phyloP scores from a whole-genome alignment of 148 eudicot genomes.

The Heliamphora exappendiculata region DNA sequence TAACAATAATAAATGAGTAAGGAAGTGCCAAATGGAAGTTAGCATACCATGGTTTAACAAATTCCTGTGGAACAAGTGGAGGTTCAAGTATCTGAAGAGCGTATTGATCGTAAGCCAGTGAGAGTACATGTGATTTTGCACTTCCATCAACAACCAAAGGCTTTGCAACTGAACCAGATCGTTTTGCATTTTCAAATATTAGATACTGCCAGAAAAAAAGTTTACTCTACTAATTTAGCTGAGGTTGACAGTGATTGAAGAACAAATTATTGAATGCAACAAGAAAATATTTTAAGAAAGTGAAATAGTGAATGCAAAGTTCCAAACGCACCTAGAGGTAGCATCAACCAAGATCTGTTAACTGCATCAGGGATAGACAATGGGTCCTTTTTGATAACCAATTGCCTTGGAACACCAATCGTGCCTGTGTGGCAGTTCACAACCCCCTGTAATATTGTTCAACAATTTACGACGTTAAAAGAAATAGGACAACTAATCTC shows the following conservation, averaged over 20 bases:
- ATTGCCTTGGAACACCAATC: constrained; percentile 75
- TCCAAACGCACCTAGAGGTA: constrained; percentile 87
- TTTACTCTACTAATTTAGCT: not conserved
- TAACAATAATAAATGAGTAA: not conserved
- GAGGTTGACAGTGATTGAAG: not conserved
- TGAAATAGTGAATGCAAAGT: not conserved
- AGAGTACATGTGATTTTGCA: constrained; percentile 80
- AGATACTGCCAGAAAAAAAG: not conserved
- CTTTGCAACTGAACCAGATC: constrained; percentile 71
- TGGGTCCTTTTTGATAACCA: constrained; percentile 76
- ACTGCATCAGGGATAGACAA: constrained; percentile 71
- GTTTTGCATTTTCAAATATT: constrained; percentile 4
- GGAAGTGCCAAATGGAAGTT: not conserved
- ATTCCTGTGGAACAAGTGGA: constrained; percentile 91
- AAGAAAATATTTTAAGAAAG: not conserved
- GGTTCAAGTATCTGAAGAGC: constrained; percentile 85
- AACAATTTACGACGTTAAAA: not conserved
- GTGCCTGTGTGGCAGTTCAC: constrained; percentile 41
- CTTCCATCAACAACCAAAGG: constrained; percentile 73
- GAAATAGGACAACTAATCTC: not conserved
- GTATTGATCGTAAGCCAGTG: constrained; percentile 81
- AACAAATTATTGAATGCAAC: not conserved
- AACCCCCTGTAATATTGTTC: too few species aligned
- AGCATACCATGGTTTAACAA: constrained; percentile 83
- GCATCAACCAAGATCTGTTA: constrained; percentile 55